Evolutionary conservation across 306 rosid species (phyloP), one percentile per base, ranked within the genome.

Genomic region (Cicer chorassanicum): DNA sequence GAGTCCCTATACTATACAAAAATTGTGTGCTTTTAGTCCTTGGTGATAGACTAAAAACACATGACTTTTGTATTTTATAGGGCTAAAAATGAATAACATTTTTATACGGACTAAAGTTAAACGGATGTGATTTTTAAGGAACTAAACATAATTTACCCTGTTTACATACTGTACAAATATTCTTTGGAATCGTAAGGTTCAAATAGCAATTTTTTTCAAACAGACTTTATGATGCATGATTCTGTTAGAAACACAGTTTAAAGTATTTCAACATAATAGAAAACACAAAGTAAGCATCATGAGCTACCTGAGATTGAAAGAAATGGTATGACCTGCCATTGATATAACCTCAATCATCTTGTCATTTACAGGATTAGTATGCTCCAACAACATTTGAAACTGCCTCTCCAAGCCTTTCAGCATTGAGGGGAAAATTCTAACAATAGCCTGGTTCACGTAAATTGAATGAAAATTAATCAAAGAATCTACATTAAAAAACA

Each of bases 341-440:
- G 91, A 88, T 36, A 93, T 61, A 59, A 89, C 88, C 68, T 88
- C 93, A 78, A 94, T 84, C 90, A 94, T 78, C 82, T 72, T 88
- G 78, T 85, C 91, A 81, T 75, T 81, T 49, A 86, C 71, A 40
- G 89, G 81, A 73, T 80, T 77, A 55, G 50, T 82, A 76, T 71
- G 84, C 16, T 87, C 85, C 86, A 94, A 66, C 81, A 91, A 80
- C 78, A 54, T 86, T 69, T 76, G 89, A 51, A 94, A 86, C 82
- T 87, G 86, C 55, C 21, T 48, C 84, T 86, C 97, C 53, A 68
- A 86, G 77, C 92, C 97, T 84, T 86, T 88, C 81, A 92, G 70
- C 83, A 90, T 88, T 62, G 84, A 66, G 64, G 99, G 98, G 87
- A 76, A 92, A 75, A 65, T 76, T 85, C 85, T 86, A 78, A 83